Base-by-base conservation (phyloP, 257 asterid species). In the Fraxinus anomala region DNA sequence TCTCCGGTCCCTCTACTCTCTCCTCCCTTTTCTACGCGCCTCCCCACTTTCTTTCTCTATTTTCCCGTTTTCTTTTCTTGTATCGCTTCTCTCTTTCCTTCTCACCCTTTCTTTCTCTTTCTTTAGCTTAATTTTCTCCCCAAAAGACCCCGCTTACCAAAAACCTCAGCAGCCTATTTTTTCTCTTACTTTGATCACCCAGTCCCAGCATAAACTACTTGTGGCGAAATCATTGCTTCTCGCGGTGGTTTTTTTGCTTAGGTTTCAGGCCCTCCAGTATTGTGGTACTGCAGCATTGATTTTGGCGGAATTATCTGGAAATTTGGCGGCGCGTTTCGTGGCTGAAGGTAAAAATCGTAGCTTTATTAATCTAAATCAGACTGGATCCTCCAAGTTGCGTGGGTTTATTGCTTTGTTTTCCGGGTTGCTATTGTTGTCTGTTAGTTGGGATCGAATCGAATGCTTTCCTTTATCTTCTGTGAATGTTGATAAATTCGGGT, bases 211-310 rank as follows among this genome's bases (percentile, higher is more conserved):
- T 68, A 91, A 80, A 61, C 80, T 84, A 82, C 89, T 95, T 47
- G 40, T 83, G 33, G 80, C 83, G 14, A 94, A 92, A 83, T 90
- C 99, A 0, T 49, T 90, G 44, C 90, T 92, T 31, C 90, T 91
- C 19, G 93, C 96, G 6, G 73, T 89, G 9, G 89, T 90, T 1
- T 92, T 94, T 21, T 83, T 95, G 36, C 87, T 92, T 17, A 84
- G 98, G 74, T 95, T 95, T 76, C 98, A 91, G 82, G 99, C 97
- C 37, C 80, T 95, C 31, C 82, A 90, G n/a, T 91, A 93, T 68
- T 95, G 99, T 67, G 99, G 98, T 54, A 80, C 97, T 0, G 97
- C 98, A 1, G 96, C 99, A 2, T 80, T 95, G 97, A 95, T 95
- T 78, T 79, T 95, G 4, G 99, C 97, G 9, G 99, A 95, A 81